phyloP scores from a whole-genome alignment of 2,329 filamentous ascomycete species.

The Harringtonia lauricola region DNA sequence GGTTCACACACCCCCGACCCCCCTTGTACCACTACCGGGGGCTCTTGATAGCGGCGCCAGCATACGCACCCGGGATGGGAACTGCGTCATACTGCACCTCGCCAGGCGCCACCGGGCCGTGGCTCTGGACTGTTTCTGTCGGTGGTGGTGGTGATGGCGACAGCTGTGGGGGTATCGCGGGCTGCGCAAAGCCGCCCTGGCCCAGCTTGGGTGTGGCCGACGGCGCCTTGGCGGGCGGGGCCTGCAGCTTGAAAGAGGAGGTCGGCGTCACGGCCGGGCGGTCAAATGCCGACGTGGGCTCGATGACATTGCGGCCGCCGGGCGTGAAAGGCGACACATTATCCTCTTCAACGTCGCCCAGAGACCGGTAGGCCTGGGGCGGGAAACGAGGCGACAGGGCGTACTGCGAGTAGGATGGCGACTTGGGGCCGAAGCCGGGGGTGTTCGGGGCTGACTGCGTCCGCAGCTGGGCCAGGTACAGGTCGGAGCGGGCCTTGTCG shows the following conservation, averaged over 20 bases:
- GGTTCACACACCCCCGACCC: conserved; percentile 7
- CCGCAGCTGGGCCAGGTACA: conserved; percentile 81
- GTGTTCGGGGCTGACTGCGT: conserved; percentile 90
- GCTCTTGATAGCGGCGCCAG: conserved; percentile 41
- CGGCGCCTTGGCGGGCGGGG: conserved; percentile 70
- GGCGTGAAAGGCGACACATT: conserved; percentile 38
- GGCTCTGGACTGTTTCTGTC: conserved; percentile 43
- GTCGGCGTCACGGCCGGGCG: conserved; percentile 31
- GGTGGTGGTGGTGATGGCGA: conserved; percentile 9
- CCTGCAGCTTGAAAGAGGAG: conserved; percentile 63
- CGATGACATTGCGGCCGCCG: conserved; percentile 39
- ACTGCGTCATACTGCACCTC: conserved; percentile 80
- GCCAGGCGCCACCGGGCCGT: conserved; percentile 60
- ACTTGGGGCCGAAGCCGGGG: conserved; percentile 70
- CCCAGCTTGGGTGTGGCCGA: conserved; percentile 61
- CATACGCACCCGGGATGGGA: conserved; percentile 80
- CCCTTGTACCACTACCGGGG: conserved; percentile 19
- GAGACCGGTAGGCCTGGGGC: conserved; percentile 39
- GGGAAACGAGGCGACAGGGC: conserved; percentile 52
- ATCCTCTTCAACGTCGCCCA: conserved; percentile 25
- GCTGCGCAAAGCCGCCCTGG: conserved; percentile 48
- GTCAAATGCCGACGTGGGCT: conserved; percentile 53
- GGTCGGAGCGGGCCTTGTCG: conserved; percentile 85
- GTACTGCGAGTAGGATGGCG: conserved; percentile 41
- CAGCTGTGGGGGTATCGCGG: conserved; percentile 15